Conservation (phyloP, 345 rosid genomes). For the Physaria fendleri region DNA sequence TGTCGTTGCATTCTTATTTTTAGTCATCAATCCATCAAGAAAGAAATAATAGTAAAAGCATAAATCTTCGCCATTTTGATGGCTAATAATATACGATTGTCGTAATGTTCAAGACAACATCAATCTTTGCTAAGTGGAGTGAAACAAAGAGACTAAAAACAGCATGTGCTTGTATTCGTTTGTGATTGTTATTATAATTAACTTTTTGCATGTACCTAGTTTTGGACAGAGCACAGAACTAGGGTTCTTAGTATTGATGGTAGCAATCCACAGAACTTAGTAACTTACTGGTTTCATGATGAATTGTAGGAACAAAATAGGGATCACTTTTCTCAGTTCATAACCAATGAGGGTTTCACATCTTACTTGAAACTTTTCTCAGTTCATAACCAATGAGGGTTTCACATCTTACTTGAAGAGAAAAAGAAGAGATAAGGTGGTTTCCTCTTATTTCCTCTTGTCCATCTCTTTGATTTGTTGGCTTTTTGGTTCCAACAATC, state of each 20-base stretch:
- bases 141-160: background rate
- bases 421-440: too few species aligned
- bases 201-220: background rate
- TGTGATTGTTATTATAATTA: background rate
- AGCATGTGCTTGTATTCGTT: background rate
- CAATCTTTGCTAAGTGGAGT: background rate
- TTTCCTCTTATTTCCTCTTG: too few species aligned
- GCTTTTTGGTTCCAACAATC: background rate
- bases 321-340: constrained; percentile 96
- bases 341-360: constrained; percentile 89
- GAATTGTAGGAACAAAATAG: constrained; percentile 75
- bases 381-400: too few species aligned
- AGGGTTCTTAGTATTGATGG: background rate
- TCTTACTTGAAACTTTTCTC: constrained; percentile 79
- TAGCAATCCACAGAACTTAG: background rate
- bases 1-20: background rate
- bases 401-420: too few species aligned
- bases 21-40: background rate
- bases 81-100: background rate
- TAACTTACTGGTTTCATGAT: constrained; percentile 6
- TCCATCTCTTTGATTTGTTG: background rate
- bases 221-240: background rate
- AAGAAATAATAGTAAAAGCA: background rate
- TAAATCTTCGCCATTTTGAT: background rate
- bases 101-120: background rate